Evolutionary conservation across 805 yeast species (phyloP), one percentile per base, ranked within the genome.

Genomic region (Kockiozyma suomiensis): DNA sequence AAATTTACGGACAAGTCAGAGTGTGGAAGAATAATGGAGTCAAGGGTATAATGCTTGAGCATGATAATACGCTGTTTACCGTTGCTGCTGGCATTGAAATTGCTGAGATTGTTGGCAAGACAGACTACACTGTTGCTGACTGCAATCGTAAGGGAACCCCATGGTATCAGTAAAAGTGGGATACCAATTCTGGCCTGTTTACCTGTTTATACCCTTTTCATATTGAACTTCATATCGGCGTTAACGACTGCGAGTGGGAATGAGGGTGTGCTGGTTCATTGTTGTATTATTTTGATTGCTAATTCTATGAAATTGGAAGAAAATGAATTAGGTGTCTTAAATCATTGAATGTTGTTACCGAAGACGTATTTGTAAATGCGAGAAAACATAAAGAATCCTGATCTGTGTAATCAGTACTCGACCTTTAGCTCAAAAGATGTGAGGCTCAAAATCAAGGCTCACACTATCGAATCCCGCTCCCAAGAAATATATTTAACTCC

Each of bases 21-120:
- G 69, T 68, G 10, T 90, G 93, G 87, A 74, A 74, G 52, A 72
- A 71, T 28, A 67, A 65, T 19, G 47, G 61, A 8, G 56, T 38
- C 30, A 62, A 63, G 35, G 98, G 97, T 0, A 71, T 93, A 50
- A 85, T 93, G 42, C 79, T 93, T 54, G 97, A 93, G 68, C 98
- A 93, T 72, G 98, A 93, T 73, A 86, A 86, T 4, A 77, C 84
- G 33, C 70, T 74, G 10, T 78, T 76, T 42, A 89, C 96, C 0
- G 94, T 90, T 4, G 78, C 84, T 65, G 82, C 85, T 10, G 98
- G 84, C 0, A 75, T 86, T 38, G 82, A 82, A 35, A 78, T 88
- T 26, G 26, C 65, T 12, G 42, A 52, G 43, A 33, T 41, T 26
- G 28, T 42, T 10, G 50, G 52, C 7, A 19, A 37, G 10, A 38